Conservation (phyloP, 2,329 filamentous ascomycete species). For the Cladophialophora immunda region DNA sequence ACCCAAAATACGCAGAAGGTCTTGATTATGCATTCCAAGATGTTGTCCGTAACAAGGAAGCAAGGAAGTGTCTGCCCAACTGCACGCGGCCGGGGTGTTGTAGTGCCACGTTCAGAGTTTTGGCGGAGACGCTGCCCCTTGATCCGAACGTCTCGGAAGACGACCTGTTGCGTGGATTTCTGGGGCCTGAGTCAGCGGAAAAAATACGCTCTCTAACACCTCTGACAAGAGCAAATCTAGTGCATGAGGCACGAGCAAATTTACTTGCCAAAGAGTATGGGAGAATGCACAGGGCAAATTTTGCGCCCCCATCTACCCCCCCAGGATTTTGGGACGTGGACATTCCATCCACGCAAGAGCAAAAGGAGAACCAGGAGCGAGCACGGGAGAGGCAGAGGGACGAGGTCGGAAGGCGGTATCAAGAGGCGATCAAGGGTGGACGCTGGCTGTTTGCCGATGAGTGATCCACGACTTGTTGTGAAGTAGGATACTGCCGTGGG, state of each 20-base stretch:
- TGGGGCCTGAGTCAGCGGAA: conserved; percentile 44
- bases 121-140: conserved; percentile 60
- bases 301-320: conserved; percentile 75
- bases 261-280: conserved; percentile 78
- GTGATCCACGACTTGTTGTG: conserved; percentile 9
- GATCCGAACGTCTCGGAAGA: conserved; percentile 45
- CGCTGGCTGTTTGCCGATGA: conserved; percentile 41
- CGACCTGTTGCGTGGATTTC: conserved; percentile 44
- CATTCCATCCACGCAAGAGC: conserved; percentile 88
- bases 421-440: conserved; percentile 75
- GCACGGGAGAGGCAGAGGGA: conserved; percentile 70
- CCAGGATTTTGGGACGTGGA: conserved; percentile 92
- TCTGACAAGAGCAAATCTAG: conserved; percentile 64
- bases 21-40: conserved; percentile 77
- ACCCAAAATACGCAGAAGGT: conserved; percentile 75
- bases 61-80: conserved; percentile 74
- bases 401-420: conserved; percentile 75
- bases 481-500: neutral
- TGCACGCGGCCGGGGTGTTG: conserved; percentile 82
- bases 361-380: conserved; percentile 69
- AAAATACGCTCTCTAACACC: conserved; percentile 64
- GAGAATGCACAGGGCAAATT: conserved; percentile 75
- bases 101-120: conserved; percentile 72
- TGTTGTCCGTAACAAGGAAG: conserved; percentile 74
- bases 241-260: conserved; percentile 78